A percentile compares a stretch with the other conserved stretches of the same genome.
Evolutionary conservation across 139 green algal genomes (phyloP).

Genomic region (Zygnema circumcarinatum): DNA sequence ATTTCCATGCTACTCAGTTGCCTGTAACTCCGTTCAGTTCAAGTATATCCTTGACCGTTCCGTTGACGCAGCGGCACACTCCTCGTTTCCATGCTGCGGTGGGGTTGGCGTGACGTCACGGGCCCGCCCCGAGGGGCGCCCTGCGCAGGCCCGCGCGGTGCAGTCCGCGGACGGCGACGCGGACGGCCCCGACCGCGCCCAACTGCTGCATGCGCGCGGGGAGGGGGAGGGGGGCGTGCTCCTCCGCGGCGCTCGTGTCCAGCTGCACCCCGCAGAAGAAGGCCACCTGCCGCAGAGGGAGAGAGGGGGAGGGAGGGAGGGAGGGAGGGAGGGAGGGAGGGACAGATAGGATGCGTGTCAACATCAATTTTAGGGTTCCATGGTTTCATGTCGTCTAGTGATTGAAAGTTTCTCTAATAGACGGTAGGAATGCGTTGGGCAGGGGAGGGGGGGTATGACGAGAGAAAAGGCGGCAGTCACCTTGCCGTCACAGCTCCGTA

Average conservation of each 20-base stretch:
- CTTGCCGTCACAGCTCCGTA: constrained; percentile 71
- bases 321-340: neutral
- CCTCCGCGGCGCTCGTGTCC: constrained; percentile 81
- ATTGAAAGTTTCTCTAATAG: no score
- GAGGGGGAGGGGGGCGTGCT: constrained; percentile 58
- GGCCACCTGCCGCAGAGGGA: constrained; percentile 13
- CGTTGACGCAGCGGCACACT: no score
- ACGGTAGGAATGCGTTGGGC: no score
- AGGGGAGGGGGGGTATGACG: neutral
- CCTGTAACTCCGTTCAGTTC: no score
- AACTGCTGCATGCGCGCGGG: constrained; percentile 8
- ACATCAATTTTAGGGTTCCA: neutral
- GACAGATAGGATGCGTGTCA: neutral
- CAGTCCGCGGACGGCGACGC: constrained; percentile 14
- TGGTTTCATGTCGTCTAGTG: no score
- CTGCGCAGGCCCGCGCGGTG: neutral
- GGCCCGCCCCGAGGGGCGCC: no score
- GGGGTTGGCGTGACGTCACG: no score
- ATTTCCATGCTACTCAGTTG: no score
- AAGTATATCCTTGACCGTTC: no score
- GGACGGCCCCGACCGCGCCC: constrained; percentile 17
- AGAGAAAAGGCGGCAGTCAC: constrained; percentile 32
- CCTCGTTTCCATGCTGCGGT: no score
- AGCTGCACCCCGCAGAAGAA: constrained; percentile 71
- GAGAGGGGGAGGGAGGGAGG: neutral